phyloP scores from a whole-genome alignment of 345 rosid genomes.

The Eucalyptus erythrocorys region DNA sequence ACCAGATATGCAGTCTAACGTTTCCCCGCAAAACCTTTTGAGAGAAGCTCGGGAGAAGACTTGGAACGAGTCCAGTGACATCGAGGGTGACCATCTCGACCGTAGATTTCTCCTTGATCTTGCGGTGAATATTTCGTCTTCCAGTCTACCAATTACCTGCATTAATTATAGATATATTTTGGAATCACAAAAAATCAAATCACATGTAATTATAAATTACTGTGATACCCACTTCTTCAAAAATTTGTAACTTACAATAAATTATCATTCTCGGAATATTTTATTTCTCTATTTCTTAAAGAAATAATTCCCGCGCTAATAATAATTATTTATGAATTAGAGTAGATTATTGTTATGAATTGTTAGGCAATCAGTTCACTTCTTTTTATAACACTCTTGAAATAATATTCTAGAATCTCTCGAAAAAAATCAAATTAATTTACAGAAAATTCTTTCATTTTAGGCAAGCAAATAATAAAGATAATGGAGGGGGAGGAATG shows the following conservation, averaged over 20 bases:
- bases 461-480: no score
- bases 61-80: background rate
- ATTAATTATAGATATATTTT: no score
- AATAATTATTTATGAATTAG: accelerated
- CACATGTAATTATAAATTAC: no score
- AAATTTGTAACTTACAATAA: no score
- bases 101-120: no score
- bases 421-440: background rate
- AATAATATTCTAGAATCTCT: background rate
- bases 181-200: accelerated
- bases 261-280: accelerated
- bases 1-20: background rate
- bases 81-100: no score
- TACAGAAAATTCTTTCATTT: no score
- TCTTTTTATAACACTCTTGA: background rate
- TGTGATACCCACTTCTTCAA: accelerated
- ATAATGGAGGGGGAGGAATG: background rate
- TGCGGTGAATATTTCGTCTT: no score
- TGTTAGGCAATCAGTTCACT: background rate
- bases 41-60: background rate
- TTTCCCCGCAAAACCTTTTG: background rate
- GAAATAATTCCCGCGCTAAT: accelerated
- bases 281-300: no score
- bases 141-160: no score
- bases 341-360: no score